A percentile compares a stretch with the other conserved stretches of the same genome.
Conservation (phyloP, 2,329 filamentous ascomycete genomes). For the Cercospora nicotianae region DNA sequence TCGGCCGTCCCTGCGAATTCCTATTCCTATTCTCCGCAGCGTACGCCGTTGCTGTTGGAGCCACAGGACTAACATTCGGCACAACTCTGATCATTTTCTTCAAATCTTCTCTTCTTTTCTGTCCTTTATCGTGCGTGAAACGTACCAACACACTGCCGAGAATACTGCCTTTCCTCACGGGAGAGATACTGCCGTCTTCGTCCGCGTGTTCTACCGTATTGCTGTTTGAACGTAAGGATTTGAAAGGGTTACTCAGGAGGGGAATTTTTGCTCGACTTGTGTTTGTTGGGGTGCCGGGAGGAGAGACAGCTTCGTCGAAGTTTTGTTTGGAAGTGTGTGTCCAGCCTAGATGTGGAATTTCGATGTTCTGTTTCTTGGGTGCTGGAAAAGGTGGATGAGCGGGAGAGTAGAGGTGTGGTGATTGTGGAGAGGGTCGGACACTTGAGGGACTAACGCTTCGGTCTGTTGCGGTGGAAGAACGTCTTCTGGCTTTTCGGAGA, state of each 20-base stretch:
- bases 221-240: neutral
- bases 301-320: conserved; percentile 29
- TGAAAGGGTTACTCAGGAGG: neutral
- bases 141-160: conserved; percentile 26
- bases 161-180: conserved; percentile 14
- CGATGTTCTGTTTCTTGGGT: neutral
- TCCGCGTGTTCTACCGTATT: neutral
- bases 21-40: conserved; percentile 4
- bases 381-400: conserved; percentile 14
- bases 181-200: neutral
- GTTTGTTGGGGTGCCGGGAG: conserved; percentile 2
- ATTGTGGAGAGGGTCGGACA: conserved; percentile 14
- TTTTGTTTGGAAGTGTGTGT: conserved; percentile 25
- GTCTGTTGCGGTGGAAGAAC: neutral
- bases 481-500: neutral
- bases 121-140: conserved; percentile 29
- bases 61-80: conserved; percentile 11
- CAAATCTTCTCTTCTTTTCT: conserved; percentile 37
- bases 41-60: neutral
- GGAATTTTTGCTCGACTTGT: neutral
- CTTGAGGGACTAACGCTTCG: conserved; percentile 13
- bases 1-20: conserved; percentile 1
- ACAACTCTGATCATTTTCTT: conserved; percentile 38
- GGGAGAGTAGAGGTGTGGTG: conserved; percentile 20
- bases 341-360: conserved; percentile 30